A percentile compares a stretch with the other conserved stretches of the same genome.
phyloP scores from a whole-genome alignment of 805 yeast species.

The Candida ponderosae region DNA sequence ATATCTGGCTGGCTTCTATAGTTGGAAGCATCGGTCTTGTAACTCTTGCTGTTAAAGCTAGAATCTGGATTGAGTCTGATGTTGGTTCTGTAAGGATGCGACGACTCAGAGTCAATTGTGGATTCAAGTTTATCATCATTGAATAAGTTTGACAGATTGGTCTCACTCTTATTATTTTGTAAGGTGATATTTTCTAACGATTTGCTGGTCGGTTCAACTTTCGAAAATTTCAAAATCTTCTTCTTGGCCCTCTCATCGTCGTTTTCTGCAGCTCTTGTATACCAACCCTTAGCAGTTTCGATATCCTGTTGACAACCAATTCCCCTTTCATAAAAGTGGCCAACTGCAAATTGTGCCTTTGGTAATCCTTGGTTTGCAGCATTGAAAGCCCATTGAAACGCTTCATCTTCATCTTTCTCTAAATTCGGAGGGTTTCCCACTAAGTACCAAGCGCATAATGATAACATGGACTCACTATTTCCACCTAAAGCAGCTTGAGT shows the following conservation, averaged over 20 bases:
- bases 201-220: too few relatives aligned
- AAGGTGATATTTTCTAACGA: too few relatives aligned
- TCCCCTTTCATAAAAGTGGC: constrained; percentile 79
- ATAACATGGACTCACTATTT: constrained; percentile 84
- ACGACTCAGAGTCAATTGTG: too few relatives aligned
- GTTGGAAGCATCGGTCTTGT: too few relatives aligned
- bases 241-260: constrained; percentile 44
- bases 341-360: constrained; percentile 82
- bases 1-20: too few relatives aligned
- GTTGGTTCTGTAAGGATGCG: too few relatives aligned
- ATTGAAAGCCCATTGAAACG: constrained; percentile 89
- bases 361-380: constrained; percentile 72
- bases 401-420: constrained; percentile 71
- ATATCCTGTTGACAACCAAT: constrained; percentile 67
- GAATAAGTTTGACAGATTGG: too few relatives aligned
- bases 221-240: constrained; percentile 17
- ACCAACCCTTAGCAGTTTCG: constrained; percentile 65
- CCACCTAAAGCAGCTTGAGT: constrained; percentile 87
- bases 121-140: too few relatives aligned
- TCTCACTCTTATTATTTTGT: too few relatives aligned
- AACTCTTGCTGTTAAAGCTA: too few relatives aligned
- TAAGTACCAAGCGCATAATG: constrained; percentile 94
- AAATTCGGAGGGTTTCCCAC: constrained; percentile 84
- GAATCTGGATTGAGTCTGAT: too few relatives aligned
- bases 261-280: constrained; percentile 58